Evolutionary conservation across 2,329 filamentous ascomycete species (phyloP).

Genomic region (Talaromyces sp.): DNA sequence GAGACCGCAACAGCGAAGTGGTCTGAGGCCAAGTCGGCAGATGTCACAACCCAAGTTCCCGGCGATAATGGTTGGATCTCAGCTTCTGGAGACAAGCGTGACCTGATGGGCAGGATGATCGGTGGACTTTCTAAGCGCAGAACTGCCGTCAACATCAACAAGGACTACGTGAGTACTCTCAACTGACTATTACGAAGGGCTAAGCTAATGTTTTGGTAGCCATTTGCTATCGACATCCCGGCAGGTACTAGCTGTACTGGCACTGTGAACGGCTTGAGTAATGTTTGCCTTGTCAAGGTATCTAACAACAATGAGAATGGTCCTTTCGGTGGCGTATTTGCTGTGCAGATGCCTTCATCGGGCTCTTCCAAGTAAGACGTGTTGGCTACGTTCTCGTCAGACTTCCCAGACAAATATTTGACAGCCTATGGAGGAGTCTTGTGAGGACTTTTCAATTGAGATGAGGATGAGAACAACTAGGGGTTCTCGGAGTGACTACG

Average conservation of each 20-base stretch:
- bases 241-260: conserved; percentile 3
- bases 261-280: conserved; percentile 6
- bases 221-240: conserved; percentile 5
- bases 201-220: neutral
- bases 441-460: neutral
- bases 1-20: conserved; percentile 4
- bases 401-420: neutral
- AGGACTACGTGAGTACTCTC: conserved; percentile 4
- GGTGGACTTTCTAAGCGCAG: conserved; percentile 1
- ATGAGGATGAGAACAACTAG: neutral
- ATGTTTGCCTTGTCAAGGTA: conserved; percentile 9
- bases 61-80: neutral
- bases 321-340: conserved; percentile 8
- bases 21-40: conserved; percentile 2
- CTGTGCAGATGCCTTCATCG: conserved; percentile 4
- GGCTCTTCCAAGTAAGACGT: neutral
- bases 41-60: conserved; percentile 1
- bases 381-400: neutral
- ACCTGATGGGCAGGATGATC: neutral
- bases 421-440: neutral
- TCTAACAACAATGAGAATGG: conserved; percentile 7
- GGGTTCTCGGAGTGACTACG: neutral
- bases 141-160: conserved; percentile 3
- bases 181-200: neutral
- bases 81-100: neutral